These are phyloP conservation scores for Colletotrichum echinochloae DNA, from an alignment of 2,329 filamentous ascomycete species.

Conservation along the genomic window DNA sequence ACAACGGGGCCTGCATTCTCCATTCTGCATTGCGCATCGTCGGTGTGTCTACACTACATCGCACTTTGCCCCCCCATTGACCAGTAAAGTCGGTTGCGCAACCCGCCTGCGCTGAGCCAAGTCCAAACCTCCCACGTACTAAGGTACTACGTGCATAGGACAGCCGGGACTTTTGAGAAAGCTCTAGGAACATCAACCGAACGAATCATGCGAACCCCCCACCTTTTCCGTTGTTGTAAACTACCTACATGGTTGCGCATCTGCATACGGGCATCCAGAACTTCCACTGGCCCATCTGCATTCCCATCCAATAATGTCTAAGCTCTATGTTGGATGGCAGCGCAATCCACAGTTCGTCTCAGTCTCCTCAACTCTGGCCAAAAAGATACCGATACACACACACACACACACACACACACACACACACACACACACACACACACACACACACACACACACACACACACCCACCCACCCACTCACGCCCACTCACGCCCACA, in stretches of 20 bases:
- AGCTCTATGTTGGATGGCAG: neutral
- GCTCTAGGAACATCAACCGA: neutral
- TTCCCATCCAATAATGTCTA: neutral
- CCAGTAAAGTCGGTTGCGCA: conserved; percentile 33
- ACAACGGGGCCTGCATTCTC: neutral
- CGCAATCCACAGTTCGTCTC: neutral
- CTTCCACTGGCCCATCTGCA: conserved; percentile 8
- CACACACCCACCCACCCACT: no score
- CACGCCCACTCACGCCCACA: neutral
- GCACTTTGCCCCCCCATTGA: conserved; percentile 22
- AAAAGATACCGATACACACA: neutral
- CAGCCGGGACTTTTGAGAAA: neutral
- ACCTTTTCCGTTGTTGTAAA: neutral
- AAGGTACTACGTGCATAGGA: neutral
- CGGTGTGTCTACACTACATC: neutral
- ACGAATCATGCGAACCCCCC: conserved; percentile 8
- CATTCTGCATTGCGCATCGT: conserved; percentile 20
- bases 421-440: neutral
- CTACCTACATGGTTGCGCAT: conserved; percentile 15
- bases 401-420: neutral
- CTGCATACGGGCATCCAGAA: neutral
- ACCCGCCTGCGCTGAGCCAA: neutral
- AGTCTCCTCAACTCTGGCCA: neutral
- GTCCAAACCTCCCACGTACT: neutral
- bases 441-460: neutral